Evolutionary conservation across 305 asterid species (phyloP), one percentile per base, ranked within the genome.

Genomic region (Fraxinus albicans): DNA sequence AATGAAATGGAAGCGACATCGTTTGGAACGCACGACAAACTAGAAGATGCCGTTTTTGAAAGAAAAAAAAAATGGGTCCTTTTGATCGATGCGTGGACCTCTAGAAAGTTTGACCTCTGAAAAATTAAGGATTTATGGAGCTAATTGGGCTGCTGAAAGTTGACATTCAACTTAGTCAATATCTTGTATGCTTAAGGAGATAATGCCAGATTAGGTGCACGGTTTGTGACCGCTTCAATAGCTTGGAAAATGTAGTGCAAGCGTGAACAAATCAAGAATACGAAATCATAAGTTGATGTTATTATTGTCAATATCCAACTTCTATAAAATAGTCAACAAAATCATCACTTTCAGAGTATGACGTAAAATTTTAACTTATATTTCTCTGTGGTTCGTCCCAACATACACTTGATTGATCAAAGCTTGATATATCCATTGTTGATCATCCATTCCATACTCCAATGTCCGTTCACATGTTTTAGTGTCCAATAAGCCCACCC

Each of bases 371-470:
- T 47, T 12, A 47, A 47, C 58, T 47, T 47, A 13, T 60, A 19
- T n/a, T 63, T 23, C 9, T 63, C 0, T 63, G 15, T 63, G 72
- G 33, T 63, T 63, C 72, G 17, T 8, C 33, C 73, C 15, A 21
- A 2, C 3, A 8, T 63, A 53, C 8, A 5, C 65, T 6, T n/a
- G 34, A 38, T 69, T 21, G 19, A 8, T 88, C 85, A 84, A 63
- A 92, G 90, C 31, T 84, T 87, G 83, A 92, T 85, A 58, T 89
- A 90, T 13, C 96, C 94, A 83, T 93, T 94, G 0, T 86, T 90
- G 23, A 94, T 90, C 96, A 90, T 91, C 98, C 97, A 92, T n/a
- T 93, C 91, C 86, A 91, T 58, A 84, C 95, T 91, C 98, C 98
- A 93, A 27, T 87, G 60, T 1, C 86, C 83, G 79, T 89, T 84